Conservation (phyloP, 495 filamentous ascomycete genomes). For the Aspergillus cristatus region DNA sequence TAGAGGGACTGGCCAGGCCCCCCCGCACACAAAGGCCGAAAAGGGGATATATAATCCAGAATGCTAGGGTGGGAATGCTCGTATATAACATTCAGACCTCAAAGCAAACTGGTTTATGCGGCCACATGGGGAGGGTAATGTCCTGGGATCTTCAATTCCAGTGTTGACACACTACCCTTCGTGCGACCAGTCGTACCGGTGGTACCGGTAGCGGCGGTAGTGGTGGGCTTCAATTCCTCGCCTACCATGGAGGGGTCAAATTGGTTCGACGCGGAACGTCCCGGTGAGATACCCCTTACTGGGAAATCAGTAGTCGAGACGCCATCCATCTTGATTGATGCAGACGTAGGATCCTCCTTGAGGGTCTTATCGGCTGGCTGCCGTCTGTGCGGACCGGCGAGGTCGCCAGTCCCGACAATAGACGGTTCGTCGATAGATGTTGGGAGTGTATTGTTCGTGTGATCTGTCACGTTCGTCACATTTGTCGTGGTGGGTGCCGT, state of each 20-base stretch:
- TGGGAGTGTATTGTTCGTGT: slow-evolving; percentile 27
- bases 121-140: slow-evolving; percentile 27
- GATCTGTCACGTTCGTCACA: slow-evolving; percentile 22
- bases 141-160: slow-evolving; percentile 32
- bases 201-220: too few relatives aligned
- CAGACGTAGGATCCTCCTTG: background rate
- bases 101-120: slow-evolving; percentile 15
- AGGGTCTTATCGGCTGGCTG: background rate
- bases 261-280: background rate
- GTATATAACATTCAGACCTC: too few relatives aligned
- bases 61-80: too few relatives aligned
- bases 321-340: background rate
- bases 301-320: background rate
- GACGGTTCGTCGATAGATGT: slow-evolving; percentile 25
- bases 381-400: slow-evolving; percentile 1
- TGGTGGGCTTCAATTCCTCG: slow-evolving; percentile 10
- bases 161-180: slow-evolving; percentile 21
- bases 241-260: too few relatives aligned
- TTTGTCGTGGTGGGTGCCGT: slow-evolving; percentile 32
- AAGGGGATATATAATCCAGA: too few relatives aligned
- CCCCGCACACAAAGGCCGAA: too few relatives aligned
- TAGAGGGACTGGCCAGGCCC: too few relatives aligned
- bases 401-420: background rate
- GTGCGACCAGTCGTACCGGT: slow-evolving; percentile 11
- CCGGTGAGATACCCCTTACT: background rate